phyloP scores from a whole-genome alignment of 2,329 filamentous ascomycete genomes.

The Penicillium brasilianum region DNA sequence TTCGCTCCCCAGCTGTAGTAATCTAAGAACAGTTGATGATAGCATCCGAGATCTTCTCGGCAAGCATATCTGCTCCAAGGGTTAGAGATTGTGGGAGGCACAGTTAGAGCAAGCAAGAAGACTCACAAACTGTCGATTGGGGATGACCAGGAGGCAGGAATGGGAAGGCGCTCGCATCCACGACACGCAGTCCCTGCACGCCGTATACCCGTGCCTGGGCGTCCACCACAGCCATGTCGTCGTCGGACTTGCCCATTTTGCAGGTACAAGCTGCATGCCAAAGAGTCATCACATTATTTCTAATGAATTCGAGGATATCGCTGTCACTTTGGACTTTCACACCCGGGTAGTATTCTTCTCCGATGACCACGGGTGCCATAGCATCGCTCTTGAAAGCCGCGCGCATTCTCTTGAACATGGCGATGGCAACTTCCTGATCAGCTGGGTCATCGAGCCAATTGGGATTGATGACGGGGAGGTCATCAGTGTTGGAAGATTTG shows the following conservation, averaged over 20 bases:
- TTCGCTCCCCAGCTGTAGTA: background rate
- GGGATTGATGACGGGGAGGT: conserved; percentile 53
- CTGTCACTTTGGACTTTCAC: conserved; percentile 45
- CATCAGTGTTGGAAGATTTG: conserved; percentile 28
- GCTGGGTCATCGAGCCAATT: conserved; percentile 51
- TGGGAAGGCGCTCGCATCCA: conserved; percentile 45
- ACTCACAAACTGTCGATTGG: conserved; percentile 30
- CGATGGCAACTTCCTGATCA: conserved; percentile 53
- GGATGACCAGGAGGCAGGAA: conserved; percentile 50
- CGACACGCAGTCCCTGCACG: conserved; percentile 37
- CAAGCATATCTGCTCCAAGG: conserved; percentile 28
- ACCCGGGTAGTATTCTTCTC: conserved; percentile 47
- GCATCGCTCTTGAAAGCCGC: conserved; percentile 39
- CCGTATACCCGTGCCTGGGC: conserved; percentile 37
- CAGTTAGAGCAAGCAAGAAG: background rate
- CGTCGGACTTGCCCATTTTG: conserved; percentile 36
- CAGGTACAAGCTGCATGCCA: conserved; percentile 39
- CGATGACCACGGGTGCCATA: conserved; percentile 39
- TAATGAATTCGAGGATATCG: conserved; percentile 47
- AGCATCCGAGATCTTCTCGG: conserved; percentile 27
- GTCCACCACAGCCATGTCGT: conserved; percentile 41
- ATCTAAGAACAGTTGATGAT: conserved; percentile 17
- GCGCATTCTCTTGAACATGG: conserved; percentile 51
- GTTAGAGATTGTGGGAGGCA: conserved; percentile 6
- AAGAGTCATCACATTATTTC: conserved; percentile 35